Conservation (phyloP, 2,329 filamentous ascomycete species). For the Colletotrichum tropicale region DNA sequence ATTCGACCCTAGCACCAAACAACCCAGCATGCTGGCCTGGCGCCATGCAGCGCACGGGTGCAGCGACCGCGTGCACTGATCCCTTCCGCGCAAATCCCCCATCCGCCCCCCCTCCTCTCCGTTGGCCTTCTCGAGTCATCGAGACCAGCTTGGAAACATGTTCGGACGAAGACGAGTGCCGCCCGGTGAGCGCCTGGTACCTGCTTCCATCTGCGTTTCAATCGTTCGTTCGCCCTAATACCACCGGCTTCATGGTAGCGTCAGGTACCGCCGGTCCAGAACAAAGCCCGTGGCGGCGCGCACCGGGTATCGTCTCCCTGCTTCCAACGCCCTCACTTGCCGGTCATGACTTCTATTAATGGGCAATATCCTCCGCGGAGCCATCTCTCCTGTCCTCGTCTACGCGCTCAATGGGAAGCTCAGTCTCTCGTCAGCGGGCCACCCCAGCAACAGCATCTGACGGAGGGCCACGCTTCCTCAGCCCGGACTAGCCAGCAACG, state of each 20-base stretch:
- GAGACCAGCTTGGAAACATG: neutral
- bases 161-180: neutral
- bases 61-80: conserved; percentile 3
- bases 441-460: neutral
- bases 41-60: conserved; percentile 7
- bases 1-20: neutral
- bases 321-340: neutral
- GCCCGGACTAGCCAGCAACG: conserved; percentile 1
- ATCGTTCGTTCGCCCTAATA: neutral
- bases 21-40: neutral
- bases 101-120: neutral
- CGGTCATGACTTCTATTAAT: conserved; percentile 7
- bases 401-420: neutral
- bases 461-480: neutral
- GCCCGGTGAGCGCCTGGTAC: neutral
- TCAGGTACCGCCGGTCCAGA: neutral
- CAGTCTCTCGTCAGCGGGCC: conserved; percentile 8
- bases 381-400: neutral
- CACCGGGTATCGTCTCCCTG: neutral
- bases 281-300: conserved; percentile 4
- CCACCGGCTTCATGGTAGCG: neutral
- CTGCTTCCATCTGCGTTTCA: neutral
- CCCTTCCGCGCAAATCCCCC: neutral
- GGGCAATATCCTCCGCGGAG: neutral
- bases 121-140: neutral